Evolutionary conservation across 2,329 filamentous ascomycete species (phyloP).

Genomic region (Hawksworthiomyces lignivorus): DNA sequence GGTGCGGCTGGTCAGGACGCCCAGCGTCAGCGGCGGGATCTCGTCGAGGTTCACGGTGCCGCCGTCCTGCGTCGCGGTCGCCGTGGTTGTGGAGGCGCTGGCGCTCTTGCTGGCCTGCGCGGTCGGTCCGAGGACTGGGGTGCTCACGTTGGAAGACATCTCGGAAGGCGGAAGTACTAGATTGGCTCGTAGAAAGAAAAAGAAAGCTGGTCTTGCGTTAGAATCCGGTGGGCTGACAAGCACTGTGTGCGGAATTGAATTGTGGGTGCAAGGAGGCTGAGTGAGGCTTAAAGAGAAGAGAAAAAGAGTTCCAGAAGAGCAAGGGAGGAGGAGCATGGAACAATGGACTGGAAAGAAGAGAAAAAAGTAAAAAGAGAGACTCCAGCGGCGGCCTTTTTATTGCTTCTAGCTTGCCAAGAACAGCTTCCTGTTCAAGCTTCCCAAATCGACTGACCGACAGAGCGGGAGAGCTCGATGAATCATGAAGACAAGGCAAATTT

Average conservation of each 20-base stretch:
- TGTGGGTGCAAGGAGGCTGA: too few relatives aligned
- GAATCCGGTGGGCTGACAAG: too few relatives aligned
- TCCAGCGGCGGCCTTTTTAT: too few relatives aligned
- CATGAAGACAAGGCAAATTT: too few relatives aligned
- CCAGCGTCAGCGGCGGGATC: slow-evolving; percentile 58
- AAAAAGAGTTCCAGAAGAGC: neutral
- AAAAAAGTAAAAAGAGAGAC: slow-evolving; percentile 1
- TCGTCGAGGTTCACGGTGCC: slow-evolving; percentile 31
- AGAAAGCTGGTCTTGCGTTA: slow-evolving; percentile 54
- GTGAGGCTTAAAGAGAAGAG: too few relatives aligned
- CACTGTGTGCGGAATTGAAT: too few relatives aligned
- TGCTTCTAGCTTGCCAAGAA: too few relatives aligned
- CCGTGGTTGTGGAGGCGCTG: neutral
- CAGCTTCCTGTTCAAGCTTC: too few relatives aligned
- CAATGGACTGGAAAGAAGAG: neutral
- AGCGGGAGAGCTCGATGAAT: too few relatives aligned
- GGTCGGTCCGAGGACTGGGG: slow-evolving; percentile 53
- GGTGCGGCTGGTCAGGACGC: slow-evolving; percentile 41
- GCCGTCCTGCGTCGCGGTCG: neutral
- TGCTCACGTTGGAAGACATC: slow-evolving; percentile 56
- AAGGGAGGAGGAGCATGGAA: slow-evolving; percentile 3
- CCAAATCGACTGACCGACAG: too few relatives aligned
- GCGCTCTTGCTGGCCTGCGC: slow-evolving; percentile 20
- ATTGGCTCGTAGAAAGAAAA: slow-evolving; percentile 74
- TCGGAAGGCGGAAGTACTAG: slow-evolving; percentile 58